Conservation (phyloP, 108 stramenopile species). For the Cyclotella baltica region DNA sequence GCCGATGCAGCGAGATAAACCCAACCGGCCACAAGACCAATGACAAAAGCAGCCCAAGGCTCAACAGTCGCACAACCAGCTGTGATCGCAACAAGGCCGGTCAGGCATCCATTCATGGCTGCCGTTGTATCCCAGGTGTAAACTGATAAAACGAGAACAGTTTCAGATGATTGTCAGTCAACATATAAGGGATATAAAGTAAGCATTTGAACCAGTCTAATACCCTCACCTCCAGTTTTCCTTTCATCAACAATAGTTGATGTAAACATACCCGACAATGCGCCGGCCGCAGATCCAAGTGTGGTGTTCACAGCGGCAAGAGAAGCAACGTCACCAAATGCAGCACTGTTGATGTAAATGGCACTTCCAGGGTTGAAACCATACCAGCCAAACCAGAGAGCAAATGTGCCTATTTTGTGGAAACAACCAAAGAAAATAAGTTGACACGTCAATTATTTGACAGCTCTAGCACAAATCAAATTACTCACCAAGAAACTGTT, state of each 20-base stretch:
- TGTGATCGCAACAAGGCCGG: slow-evolving; percentile 79
- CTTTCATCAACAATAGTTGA: slow-evolving; percentile 55
- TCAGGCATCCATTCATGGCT: slow-evolving; percentile 66
- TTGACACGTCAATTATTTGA: background rate
- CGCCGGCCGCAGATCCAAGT: slow-evolving; percentile 61
- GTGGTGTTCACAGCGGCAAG: slow-evolving; percentile 85
- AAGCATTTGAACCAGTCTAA: background rate
- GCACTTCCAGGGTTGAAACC: slow-evolving; percentile 94
- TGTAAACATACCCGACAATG: slow-evolving; percentile 72
- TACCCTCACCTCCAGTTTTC: slow-evolving; percentile 37
- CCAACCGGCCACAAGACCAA: slow-evolving; percentile 71
- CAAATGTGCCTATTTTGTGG: slow-evolving; percentile 78
- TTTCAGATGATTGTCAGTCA: background rate
- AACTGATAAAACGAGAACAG: background rate
- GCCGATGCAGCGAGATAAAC: slow-evolving; percentile 53
- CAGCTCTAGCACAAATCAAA: background rate
- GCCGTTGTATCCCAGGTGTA: slow-evolving; percentile 62
- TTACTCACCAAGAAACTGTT: slow-evolving; percentile 19
- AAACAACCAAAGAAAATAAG: slow-evolving; percentile 12
- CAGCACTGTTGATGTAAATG: slow-evolving; percentile 48
- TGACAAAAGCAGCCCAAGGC: slow-evolving; percentile 81
- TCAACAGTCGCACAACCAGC: slow-evolving; percentile 71
- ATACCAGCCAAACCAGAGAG: slow-evolving; percentile 92
- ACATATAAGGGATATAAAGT: background rate
- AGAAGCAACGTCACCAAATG: slow-evolving; percentile 60